Conservation (phyloP, 805 yeast species). For the Wickerhamomyces strasburgensis region DNA sequence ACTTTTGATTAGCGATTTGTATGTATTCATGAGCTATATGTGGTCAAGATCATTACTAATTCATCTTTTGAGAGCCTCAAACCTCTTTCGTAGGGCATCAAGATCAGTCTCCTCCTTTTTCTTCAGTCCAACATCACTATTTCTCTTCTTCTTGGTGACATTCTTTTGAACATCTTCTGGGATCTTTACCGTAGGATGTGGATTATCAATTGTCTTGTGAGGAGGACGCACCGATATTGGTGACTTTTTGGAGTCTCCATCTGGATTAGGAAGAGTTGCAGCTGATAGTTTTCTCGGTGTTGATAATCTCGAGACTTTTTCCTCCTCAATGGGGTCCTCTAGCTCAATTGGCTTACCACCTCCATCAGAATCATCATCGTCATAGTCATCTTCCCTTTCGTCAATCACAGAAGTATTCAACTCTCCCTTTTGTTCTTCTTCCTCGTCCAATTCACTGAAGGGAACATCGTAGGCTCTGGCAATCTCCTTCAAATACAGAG, state of each 20-base stretch:
- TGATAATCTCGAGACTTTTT: constrained; percentile 9
- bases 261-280: constrained; percentile 16
- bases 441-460: constrained; percentile 48
- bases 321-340: constrained; percentile 29
- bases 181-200: constrained; percentile 32
- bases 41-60: no score
- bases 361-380: constrained; percentile 29
- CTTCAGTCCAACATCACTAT: constrained; percentile 18
- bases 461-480: constrained; percentile 76
- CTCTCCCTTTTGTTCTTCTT: constrained; percentile 17
- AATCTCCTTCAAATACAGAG: constrained; percentile 69
- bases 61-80: constrained; percentile 65
- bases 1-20: no score
- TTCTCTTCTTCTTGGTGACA: constrained; percentile 26
- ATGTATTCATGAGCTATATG: not conserved
- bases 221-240: constrained; percentile 42
- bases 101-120: constrained; percentile 41
- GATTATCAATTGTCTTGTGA: constrained; percentile 36
- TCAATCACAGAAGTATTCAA: constrained; percentile 3
- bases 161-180: constrained; percentile 37
- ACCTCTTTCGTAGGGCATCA: constrained; percentile 63
- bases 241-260: constrained; percentile 19
- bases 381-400: constrained; percentile 27
- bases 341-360: constrained; percentile 33
- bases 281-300: constrained; percentile 23